Conservation (phyloP, 805 yeast species). For the Metschnikowia continentalis region DNA sequence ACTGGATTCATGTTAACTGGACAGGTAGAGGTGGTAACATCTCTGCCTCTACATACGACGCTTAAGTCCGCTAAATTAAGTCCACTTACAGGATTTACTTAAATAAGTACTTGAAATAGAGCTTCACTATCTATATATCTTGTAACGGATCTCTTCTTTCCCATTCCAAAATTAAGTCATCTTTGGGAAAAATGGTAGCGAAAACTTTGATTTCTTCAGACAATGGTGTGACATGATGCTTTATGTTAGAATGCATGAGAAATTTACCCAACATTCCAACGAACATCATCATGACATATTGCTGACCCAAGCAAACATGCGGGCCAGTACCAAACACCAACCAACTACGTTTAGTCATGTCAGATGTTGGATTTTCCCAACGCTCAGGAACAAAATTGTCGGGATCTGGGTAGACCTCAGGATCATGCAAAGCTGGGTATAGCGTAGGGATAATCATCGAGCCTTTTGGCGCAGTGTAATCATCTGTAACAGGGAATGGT, state of each 20-base stretch:
- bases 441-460: conserved; percentile 94
- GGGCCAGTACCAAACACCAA: conserved; percentile 96
- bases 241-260: conserved; percentile 71
- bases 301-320: conserved; percentile 93
- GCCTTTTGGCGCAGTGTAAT: conserved; percentile 93
- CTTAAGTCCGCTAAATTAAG: conserved; percentile 41
- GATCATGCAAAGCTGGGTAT: conserved; percentile 95
- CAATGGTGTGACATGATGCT: conserved; percentile 75
- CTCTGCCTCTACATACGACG: conserved; percentile 91
- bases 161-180: conserved; percentile 82
- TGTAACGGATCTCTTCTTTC: conserved; percentile 54
- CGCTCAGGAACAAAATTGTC: conserved; percentile 94
- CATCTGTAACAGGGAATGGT: conserved; percentile 74
- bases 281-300: conserved; percentile 86
- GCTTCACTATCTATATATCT: neutral
- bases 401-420: conserved; percentile 92
- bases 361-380: conserved; percentile 83
- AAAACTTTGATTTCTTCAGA: conserved; percentile 93
- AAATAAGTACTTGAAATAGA: neutral
- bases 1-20: conserved; percentile 96
- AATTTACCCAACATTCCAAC: conserved; percentile 91
- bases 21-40: conserved; percentile 98
- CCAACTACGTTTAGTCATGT: conserved; percentile 83
- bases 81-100: neutral
- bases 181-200: conserved; percentile 97